These are phyloP conservation scores for Lablab purpureus DNA, from an alignment of 306 rosid species.

Conservation along the genomic window DNA sequence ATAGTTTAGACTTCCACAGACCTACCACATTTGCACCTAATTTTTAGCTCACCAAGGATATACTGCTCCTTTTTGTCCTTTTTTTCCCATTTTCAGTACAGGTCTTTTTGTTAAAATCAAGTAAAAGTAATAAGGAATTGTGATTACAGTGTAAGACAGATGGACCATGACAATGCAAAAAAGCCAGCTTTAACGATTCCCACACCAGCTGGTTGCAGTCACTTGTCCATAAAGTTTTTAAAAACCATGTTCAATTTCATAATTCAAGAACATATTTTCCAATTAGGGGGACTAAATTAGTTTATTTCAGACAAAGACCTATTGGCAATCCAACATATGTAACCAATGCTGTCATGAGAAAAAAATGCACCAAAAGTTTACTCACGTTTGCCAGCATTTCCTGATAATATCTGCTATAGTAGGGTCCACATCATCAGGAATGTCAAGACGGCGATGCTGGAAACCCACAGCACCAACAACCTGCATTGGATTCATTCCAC, in stretches of 20 bases:
- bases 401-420: slow-evolving; percentile 75
- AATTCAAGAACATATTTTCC: neutral
- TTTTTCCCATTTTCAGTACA: neutral
- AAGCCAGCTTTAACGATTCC: slow-evolving; percentile 1
- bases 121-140: neutral
- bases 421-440: slow-evolving; percentile 82
- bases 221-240: neutral
- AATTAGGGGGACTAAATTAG: neutral
- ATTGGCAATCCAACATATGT: slow-evolving; percentile 1
- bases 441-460: slow-evolving; percentile 98
- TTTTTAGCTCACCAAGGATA: neutral
- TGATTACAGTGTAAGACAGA: neutral
- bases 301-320: slow-evolving; percentile 25
- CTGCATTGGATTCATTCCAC: slow-evolving; percentile 99
- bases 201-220: slow-evolving; percentile 1
- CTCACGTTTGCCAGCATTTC: slow-evolving; percentile 98
- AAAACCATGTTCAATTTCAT: neutral
- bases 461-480: slow-evolving; percentile 99
- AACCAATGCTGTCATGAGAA: neutral
- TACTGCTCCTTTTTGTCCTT: neutral
- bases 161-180: neutral
- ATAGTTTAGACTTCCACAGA: neutral
- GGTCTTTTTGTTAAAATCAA: neutral
- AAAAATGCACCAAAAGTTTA: slow-evolving; percentile 23
- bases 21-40: neutral